Evolutionary conservation across 164 flowering plant genomes (phyloP).

Genomic region (Magnolia kwangsiensis): DNA sequence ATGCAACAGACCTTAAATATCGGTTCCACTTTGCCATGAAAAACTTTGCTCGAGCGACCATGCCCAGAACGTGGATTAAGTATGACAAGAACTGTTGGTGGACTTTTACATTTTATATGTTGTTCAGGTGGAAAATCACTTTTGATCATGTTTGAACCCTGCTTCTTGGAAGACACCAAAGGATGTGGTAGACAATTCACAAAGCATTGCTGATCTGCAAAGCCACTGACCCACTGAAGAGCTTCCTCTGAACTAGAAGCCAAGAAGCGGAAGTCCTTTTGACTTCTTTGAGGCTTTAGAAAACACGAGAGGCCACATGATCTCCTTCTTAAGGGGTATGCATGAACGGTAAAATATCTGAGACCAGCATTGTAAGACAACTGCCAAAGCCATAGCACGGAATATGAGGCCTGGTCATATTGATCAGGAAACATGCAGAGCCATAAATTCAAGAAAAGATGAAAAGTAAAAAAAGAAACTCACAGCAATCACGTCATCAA

Average conservation of each 20-base stretch:
- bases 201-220: constrained; percentile 93
- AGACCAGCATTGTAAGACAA: constrained; percentile 75
- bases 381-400: constrained; percentile 37
- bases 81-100: constrained; percentile 86
- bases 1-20: constrained; percentile 69
- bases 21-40: constrained; percentile 80
- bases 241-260: constrained; percentile 81
- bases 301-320: constrained; percentile 71
- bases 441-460: constrained; percentile 2
- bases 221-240: constrained; percentile 81
- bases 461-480: constrained; percentile 8
- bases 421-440: not conserved
- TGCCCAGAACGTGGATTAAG: constrained; percentile 95
- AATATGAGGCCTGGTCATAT: constrained; percentile 6
- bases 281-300: constrained; percentile 57
- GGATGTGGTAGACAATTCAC: constrained; percentile 91
- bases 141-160: constrained; percentile 47
- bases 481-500: constrained; percentile 90
- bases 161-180: constrained; percentile 77
- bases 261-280: constrained; percentile 78
- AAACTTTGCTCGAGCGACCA: constrained; percentile 96
- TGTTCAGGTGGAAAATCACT: constrained; percentile 66
- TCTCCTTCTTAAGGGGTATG: constrained; percentile 67
- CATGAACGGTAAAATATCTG: constrained; percentile 84
- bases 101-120: constrained; percentile 66